Base-by-base conservation (phyloP, 2,329 filamentous ascomycete genomes). In the Penicillium sp. region DNA sequence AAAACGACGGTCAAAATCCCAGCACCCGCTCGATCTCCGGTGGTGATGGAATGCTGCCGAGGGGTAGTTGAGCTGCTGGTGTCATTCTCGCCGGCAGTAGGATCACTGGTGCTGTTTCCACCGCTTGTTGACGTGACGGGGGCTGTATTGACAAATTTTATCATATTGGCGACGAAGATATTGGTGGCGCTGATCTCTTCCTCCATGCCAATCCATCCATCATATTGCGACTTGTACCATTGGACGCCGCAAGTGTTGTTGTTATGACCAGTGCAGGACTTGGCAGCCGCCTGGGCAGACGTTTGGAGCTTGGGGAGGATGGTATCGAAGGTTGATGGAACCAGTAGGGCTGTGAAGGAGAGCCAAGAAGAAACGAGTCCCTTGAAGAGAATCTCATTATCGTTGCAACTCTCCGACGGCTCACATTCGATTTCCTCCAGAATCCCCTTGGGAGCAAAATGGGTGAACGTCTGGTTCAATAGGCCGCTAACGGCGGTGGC, bases 301-400 rank as follows among this genome's bases (percentile, higher is more conserved):
- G 65, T 75, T 41, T 70, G 67, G 4, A 88, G 70, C 15, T 78
- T 72, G 1, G 79, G 74, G 39, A 78, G 62, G 47, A 88, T 80
- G 7, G 57, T 68, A 1, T 73, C 63, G 28, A 63, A 64, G 1
- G 77, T 80, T 33, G 74, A 75, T 0, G 84, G 83, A 0, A 79
- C 82, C 13, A 87, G 45, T 49, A 83, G 73, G 4, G 78, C 76
- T 1, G 77, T 73, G 13, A 76, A 72, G 1, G 78, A 72, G 49
- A 87, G 67, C 80, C 82, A 86, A 16, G 81, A 76, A 51, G 80
- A 75, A n/a, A 86, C 70, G 39, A 83, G 81, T 23, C 83, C 83
- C 64, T 87, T 87, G 76, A 84, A 89, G 1, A 79, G 79, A 13
- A 54, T 46, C 25, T 54, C 51, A 14, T 54, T 54, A n/a, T 77